Conservation (phyloP, 2,329 filamentous ascomycete genomes). For the Ophiognomonia clavigignenti-juglandacearum region DNA sequence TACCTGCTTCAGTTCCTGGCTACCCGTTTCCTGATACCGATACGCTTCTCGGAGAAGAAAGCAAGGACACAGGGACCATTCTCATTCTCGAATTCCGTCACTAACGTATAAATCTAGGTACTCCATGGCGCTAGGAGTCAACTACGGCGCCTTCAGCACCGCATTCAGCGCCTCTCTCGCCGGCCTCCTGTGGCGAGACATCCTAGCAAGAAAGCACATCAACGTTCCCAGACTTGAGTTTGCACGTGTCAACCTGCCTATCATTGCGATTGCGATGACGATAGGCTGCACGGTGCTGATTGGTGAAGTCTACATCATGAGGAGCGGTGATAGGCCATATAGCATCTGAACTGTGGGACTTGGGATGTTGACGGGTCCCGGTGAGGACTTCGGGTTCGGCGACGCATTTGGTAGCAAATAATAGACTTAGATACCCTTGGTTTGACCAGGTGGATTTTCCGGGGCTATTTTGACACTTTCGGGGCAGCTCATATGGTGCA, state of each 20-base stretch:
- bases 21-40: neutral
- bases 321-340: conserved; percentile 34
- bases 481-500: no score
- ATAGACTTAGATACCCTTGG: no score
- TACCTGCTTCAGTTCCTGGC: neutral
- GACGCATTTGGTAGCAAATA: no score
- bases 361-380: no score
- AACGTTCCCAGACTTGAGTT: conserved; percentile 60
- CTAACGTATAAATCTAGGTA: conserved; percentile 33
- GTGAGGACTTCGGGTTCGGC: no score
- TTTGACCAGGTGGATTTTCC: no score
- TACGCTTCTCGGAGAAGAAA: neutral
- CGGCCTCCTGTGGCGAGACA: conserved; percentile 68
- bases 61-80: neutral
- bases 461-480: no score
- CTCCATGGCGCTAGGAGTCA: conserved; percentile 69
- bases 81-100: neutral
- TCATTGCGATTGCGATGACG: conserved; percentile 64
- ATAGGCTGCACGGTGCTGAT: conserved; percentile 58
- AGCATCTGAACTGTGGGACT: conserved; percentile 6
- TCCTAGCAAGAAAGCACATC: conserved; percentile 64
- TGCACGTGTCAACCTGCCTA: conserved; percentile 63
- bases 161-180: conserved; percentile 69
- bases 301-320: conserved; percentile 58
- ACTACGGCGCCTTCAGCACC: conserved; percentile 69